Conservation (phyloP, 2,329 filamentous ascomycete species). For the Fusarium tricinctum region DNA sequence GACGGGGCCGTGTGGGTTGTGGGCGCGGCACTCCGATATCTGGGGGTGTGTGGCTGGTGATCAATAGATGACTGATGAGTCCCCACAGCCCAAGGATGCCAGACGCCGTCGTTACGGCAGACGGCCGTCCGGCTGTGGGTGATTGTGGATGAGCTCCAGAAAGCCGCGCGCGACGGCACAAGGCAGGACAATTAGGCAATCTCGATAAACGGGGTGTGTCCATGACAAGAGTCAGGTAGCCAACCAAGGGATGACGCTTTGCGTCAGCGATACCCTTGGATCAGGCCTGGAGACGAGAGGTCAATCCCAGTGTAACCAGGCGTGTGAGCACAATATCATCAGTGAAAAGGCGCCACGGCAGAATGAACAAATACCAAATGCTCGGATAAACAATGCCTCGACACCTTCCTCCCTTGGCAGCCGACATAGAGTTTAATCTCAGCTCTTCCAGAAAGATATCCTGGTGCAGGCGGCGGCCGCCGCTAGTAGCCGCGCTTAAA, state of each 20-base stretch:
- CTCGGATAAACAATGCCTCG: conserved; percentile 11
- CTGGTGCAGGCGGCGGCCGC: conserved; percentile 17
- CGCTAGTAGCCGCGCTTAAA: conserved; percentile 36
- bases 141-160: conserved; percentile 41
- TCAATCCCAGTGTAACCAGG: conserved; percentile 29
- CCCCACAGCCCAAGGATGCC: conserved; percentile 33
- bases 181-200: conserved; percentile 22
- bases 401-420: conserved; percentile 39
- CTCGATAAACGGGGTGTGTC: conserved; percentile 32
- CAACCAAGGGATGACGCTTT: conserved; percentile 38
- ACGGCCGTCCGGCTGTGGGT: conserved; percentile 37
- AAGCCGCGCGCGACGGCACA: conserved; percentile 36
- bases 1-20: conserved; percentile 45
- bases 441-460: conserved; percentile 20
- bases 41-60: conserved; percentile 43
- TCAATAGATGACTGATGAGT: conserved; percentile 29
- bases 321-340: conserved; percentile 5
- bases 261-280: conserved; percentile 49
- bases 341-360: conserved; percentile 15
- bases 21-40: conserved; percentile 30
- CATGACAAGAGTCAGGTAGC: conserved; percentile 44
- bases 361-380: conserved; percentile 14
- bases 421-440: conserved; percentile 4
- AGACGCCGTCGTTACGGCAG: conserved; percentile 38
- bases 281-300: conserved; percentile 45